These are phyloP conservation scores for Gloeopeniophorella convolvens DNA, from an alignment of 768 basidiomycete species.

Conservation along the genomic window DNA sequence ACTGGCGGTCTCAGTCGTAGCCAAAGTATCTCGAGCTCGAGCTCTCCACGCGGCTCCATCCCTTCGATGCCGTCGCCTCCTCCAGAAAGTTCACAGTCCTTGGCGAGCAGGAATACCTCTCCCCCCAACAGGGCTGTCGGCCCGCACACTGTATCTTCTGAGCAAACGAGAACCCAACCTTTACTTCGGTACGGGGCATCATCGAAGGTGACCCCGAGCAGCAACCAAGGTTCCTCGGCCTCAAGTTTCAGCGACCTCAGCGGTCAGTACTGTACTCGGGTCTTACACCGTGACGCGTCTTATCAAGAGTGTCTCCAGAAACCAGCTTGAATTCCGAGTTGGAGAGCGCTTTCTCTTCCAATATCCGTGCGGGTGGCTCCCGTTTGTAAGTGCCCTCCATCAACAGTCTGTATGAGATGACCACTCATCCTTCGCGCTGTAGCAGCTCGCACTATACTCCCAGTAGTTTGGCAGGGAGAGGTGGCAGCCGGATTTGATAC, in stretches of 20 bases:
- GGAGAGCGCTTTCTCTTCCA: conserved; percentile 75
- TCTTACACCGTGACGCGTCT: not conserved
- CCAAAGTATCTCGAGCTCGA: conserved; percentile 67
- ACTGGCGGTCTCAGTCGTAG: conserved; percentile 32
- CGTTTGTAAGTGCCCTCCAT: conserved; percentile 51
- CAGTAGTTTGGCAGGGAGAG: conserved; percentile 17
- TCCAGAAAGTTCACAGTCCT: conserved; percentile 42
- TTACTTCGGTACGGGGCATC: conserved; percentile 36
- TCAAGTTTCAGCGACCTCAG: conserved; percentile 86
- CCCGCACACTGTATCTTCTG: conserved; percentile 5
- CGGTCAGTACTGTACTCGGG: conserved; percentile 39
- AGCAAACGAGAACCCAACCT: conserved; percentile 12
- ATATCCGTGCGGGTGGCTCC: conserved; percentile 60
- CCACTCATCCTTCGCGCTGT: not conserved
- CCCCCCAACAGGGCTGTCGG: conserved; percentile 4
- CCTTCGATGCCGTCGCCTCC: conserved; percentile 76
- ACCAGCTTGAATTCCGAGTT: conserved; percentile 70
- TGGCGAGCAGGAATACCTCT: conserved; percentile 10
- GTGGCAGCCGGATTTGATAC: conserved; percentile 5
- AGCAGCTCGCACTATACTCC: conserved; percentile 22
- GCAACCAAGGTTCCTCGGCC: conserved; percentile 63
- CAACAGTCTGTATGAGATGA: not conserved
- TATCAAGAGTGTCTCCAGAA: conserved; percentile 34
- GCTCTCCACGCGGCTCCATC: conserved; percentile 72
- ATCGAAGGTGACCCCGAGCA: conserved; percentile 37